Base-by-base conservation (phyloP, 2,329 filamentous ascomycete species). In the Biscogniauxia sp. region DNA sequence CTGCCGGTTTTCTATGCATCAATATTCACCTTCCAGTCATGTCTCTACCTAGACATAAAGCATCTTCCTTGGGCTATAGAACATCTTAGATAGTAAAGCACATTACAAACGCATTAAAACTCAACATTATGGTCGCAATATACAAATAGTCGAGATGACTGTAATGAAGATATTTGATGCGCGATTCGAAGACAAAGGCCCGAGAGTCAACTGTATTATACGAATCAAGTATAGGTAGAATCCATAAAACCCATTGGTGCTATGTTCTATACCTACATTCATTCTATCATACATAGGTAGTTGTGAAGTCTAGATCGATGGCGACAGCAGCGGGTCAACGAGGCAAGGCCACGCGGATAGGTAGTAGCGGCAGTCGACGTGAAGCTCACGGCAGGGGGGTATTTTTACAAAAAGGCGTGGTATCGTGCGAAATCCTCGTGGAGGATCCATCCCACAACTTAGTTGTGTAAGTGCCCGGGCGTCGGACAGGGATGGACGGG, bases 291-390 rank as follows among this genome's bases (percentile, higher is more conserved):
- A 32, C 2, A 32, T 32, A 45, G 7, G 2, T 52, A 52, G 11
- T 26, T 26, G 9, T 6, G 25, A 6, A 56, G 20, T 58, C 51
- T 58, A 51, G 56, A 54, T 58, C 51, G 51, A 53, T 23, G 61
- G 61, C 51, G 20, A 58, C 25, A 56, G 52, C 51, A 32, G 9
- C 23, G 37, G 56, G 60, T 59, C 58, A 61, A 57, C 54, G 52
- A 41, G 52, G 32, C 28, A 54, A 63, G 53, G 61, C 66, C 66
- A 68, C 64, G 66, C 66, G 66, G 56, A 64, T 62, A 52, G 58
- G 66, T 67, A 64, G 64, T 32, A 66, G 51, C 50, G 62, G 53
- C 53, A 54, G 55, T 60, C 54, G 55, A 63, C 54, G 56, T 62
- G 60, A 57, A 62, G 55, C 58, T 62, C 45, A 56, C 56, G 54